Evolutionary conservation across 2,329 filamentous ascomycete species (phyloP).

Genomic region (Bimuria novae-zelandiae): DNA sequence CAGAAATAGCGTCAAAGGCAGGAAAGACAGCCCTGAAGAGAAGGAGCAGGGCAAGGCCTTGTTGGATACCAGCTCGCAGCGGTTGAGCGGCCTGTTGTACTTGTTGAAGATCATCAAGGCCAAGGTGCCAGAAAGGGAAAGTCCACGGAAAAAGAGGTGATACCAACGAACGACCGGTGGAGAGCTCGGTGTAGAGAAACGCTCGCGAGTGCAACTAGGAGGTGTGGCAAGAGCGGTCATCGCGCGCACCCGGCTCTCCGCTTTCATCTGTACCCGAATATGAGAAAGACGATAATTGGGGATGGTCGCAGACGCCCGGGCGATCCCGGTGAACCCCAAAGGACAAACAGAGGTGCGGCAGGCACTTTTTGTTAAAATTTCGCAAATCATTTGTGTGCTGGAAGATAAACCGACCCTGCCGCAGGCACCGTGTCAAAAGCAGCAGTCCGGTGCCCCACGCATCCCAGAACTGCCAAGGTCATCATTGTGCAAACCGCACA

Average conservation of each 20-base stretch:
- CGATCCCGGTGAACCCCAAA: neutral
- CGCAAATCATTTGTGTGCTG: neutral
- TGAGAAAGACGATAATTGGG: constrained; percentile 10
- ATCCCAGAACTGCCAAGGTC: neutral
- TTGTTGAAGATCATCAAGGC: constrained; percentile 30
- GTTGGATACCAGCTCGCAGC: constrained; percentile 40
- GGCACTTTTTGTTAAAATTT: too few species aligned
- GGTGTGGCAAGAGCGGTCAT: too few species aligned
- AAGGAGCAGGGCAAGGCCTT: constrained; percentile 43
- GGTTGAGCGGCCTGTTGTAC: constrained; percentile 44
- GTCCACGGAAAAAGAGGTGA: constrained; percentile 8
- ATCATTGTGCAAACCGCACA: neutral
- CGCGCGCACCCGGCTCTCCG: constrained; percentile 28
- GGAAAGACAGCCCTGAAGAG: constrained; percentile 42
- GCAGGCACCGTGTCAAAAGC: neutral
- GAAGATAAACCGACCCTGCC: constrained; percentile 2
- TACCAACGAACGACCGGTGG: too few species aligned
- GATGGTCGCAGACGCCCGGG: neutral
- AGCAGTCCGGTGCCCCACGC: too few species aligned
- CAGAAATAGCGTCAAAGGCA: constrained; percentile 54
- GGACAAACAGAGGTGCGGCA: too few species aligned
- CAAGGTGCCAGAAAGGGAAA: neutral
- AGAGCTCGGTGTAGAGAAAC: too few species aligned
- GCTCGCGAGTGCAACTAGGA: too few species aligned
- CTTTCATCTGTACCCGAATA: constrained; percentile 31